Evolutionary conservation across 805 yeast species (phyloP).

Genomic region (Barnettozyma siamensis): DNA sequence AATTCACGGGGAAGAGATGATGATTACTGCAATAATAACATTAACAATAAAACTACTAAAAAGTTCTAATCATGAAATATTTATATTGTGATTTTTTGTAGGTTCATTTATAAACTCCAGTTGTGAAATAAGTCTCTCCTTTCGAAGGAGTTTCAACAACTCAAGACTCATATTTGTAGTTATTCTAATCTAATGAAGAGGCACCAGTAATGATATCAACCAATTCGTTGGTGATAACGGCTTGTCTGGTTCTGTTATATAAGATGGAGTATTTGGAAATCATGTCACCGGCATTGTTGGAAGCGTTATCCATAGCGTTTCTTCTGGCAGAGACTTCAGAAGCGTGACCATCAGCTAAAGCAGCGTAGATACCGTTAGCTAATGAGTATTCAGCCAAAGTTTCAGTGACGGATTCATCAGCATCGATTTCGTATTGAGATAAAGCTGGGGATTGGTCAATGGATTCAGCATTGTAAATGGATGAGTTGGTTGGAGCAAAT

Average conservation of each 20-base stretch:
- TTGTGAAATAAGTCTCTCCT: slow-evolving; percentile 1
- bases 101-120: slow-evolving; percentile 1
- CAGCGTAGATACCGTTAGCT: slow-evolving; percentile 84
- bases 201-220: slow-evolving; percentile 99
- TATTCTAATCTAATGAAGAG: slow-evolving; percentile 80
- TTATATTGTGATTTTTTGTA: slow-evolving; percentile 2
- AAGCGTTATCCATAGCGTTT: slow-evolving; percentile 99
- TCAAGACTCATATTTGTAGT: too few species aligned
- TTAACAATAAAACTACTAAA: background rate
- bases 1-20: too few species aligned
- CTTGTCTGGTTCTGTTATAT: slow-evolving; percentile 99
- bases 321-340: slow-evolving; percentile 98
- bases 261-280: slow-evolving; percentile 91
- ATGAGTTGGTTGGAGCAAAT: slow-evolving; percentile 73
- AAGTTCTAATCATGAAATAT: slow-evolving; percentile 7
- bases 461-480: slow-evolving; percentile 62
- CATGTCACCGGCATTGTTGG: slow-evolving; percentile 99
- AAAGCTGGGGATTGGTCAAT: slow-evolving; percentile 83
- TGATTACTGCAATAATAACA: too few species aligned
- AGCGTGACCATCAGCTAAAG: slow-evolving; percentile 97
- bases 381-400: slow-evolving; percentile 81
- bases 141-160: slow-evolving; percentile 10
- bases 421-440: slow-evolving; percentile 74
- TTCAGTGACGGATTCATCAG: slow-evolving; percentile 59
- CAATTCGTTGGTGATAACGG: slow-evolving; percentile 97